These are phyloP conservation scores for Themeda triandra DNA, from an alignment of 176 grass and related monocot genomes.

Conservation along the genomic window DNA sequence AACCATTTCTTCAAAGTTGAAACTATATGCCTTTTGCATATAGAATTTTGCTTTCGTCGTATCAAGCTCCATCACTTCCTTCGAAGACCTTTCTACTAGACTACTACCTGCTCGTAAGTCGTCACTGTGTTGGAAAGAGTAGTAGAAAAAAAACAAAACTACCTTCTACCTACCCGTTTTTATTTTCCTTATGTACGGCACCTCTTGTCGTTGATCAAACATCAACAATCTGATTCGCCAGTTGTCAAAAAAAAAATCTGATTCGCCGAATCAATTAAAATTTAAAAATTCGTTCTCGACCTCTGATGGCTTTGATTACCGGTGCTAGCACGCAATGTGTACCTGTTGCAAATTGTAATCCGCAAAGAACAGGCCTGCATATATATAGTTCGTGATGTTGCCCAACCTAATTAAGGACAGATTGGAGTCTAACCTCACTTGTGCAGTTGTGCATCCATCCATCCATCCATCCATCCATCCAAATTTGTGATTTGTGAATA, in stretches of 20 bases:
- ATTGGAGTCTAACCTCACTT: conserved; percentile 2
- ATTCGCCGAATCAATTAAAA: background rate
- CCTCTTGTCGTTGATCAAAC: conserved; percentile 13
- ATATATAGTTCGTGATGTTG: background rate
- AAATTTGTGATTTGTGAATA: background rate
- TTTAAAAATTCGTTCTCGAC: background rate
- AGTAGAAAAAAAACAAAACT: background rate
- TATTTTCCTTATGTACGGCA: background rate
- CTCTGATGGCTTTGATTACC: background rate
- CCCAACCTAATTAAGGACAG: background rate
- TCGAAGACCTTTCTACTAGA: conserved; percentile 3
- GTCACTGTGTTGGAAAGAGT: background rate
- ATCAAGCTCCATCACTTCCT: background rate
- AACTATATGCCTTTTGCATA: background rate
- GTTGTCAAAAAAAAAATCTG: background rate
- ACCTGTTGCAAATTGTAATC: background rate
- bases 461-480: conserved; percentile 2
- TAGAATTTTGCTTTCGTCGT: conserved; percentile 19
- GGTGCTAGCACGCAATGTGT: background rate
- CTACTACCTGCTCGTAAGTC: background rate
- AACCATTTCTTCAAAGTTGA: background rate
- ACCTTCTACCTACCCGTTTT: conserved; percentile 27
- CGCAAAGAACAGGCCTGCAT: background rate
- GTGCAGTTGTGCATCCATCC: background rate
- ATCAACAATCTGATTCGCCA: background rate